Conservation (phyloP, 2,329 filamentous ascomycete species). For the Magnaporthiopsis incrustans region DNA sequence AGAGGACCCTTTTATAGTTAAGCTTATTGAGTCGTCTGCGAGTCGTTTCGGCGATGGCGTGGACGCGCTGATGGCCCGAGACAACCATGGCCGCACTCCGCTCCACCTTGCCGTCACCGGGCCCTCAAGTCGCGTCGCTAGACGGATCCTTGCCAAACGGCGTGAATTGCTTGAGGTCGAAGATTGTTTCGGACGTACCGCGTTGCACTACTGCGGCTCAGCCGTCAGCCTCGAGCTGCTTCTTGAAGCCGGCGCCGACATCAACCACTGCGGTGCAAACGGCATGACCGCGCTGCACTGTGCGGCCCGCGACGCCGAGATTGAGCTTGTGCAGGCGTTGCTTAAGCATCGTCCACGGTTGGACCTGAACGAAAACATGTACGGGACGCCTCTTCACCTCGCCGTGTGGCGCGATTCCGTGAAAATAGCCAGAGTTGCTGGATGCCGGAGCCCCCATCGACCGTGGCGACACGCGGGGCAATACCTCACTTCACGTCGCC, state of each 20-base stretch:
- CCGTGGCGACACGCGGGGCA: not conserved
- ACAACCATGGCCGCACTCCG: not conserved
- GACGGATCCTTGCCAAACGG: not conserved
- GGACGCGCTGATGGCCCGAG: not conserved
- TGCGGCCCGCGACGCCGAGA: not conserved
- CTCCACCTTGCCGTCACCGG: not conserved
- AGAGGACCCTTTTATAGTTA: no score
- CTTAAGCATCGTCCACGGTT: not conserved
- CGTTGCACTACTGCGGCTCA: not conserved
- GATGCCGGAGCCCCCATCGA: not conserved
- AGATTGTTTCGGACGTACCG: not conserved
- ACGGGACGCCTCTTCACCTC: not conserved
- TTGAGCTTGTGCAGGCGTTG: not conserved
- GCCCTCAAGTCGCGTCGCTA: not conserved
- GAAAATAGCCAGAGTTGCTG: not conserved
- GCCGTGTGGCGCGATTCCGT: not conserved
- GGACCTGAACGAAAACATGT: not conserved
- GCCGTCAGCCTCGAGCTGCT: not conserved
- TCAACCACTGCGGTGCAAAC: not conserved
- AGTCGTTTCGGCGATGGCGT: not conserved
- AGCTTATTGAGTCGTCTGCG: not conserved
- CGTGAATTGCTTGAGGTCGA: not conserved
- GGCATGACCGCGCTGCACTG: not conserved
- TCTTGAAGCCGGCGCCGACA: not conserved
- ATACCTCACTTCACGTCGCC: not conserved